These are phyloP conservation scores for Pseudonitzschia multiseries DNA, from an alignment of 108 stramenopile species.

Conservation along the genomic window DNA sequence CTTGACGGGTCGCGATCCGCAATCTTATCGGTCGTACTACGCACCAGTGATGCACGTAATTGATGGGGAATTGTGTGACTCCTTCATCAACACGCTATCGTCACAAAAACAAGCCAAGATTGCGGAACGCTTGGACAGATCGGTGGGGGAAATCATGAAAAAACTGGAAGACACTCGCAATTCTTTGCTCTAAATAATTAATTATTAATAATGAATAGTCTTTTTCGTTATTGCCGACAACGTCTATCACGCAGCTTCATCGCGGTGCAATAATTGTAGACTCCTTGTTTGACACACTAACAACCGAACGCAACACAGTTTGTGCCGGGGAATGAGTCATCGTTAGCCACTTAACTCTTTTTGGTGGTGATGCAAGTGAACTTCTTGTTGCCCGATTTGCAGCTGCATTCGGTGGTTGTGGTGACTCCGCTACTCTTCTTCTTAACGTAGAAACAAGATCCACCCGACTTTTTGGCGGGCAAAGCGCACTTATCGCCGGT, in stretches of 20 bases:
- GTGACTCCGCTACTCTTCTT: neutral
- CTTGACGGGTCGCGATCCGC: conserved; percentile 91
- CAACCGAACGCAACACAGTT: too few species aligned
- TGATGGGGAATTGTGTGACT: conserved; percentile 97
- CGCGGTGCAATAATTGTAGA: too few species aligned
- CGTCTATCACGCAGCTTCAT: too few species aligned
- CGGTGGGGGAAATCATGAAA: conserved; percentile 92
- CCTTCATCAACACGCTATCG: conserved; percentile 65
- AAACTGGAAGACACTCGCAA: conserved; percentile 92
- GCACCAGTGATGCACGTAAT: conserved; percentile 90
- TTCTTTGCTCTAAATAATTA: conserved; percentile 46
- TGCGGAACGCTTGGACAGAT: conserved; percentile 88
- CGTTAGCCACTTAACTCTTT: too few species aligned
- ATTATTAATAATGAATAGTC: too few species aligned
- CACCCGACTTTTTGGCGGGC: neutral
- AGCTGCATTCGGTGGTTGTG: neutral
- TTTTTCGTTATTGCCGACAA: too few species aligned
- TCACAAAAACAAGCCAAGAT: conserved; percentile 80
- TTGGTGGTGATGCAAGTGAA: neutral
- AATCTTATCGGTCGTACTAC: conserved; percentile 93
- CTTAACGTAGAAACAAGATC: neutral
- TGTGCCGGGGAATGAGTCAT: too few species aligned
- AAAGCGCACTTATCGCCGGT: neutral
- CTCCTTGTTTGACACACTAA: too few species aligned
- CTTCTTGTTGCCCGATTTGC: neutral